phyloP scores from a whole-genome alignment of 2,329 filamentous ascomycete species.

The Arthrobotrys conoides region DNA sequence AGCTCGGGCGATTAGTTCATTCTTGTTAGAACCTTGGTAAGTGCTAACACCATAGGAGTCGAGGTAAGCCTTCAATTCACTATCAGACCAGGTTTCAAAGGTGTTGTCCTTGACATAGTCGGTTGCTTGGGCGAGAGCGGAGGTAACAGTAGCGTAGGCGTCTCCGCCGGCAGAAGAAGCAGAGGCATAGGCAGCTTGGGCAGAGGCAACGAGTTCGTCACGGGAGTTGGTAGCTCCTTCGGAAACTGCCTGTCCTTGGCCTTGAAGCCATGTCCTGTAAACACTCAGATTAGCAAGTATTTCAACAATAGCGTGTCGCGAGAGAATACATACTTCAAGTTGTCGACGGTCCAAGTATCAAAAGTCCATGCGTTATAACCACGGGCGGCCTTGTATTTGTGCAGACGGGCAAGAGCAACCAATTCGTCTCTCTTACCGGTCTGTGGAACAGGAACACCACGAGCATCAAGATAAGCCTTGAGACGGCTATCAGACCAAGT shows the following conservation, averaged over 20 bases:
- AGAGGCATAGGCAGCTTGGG: constrained; percentile 69
- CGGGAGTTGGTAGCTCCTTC: constrained; percentile 77
- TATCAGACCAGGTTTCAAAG: constrained; percentile 81
- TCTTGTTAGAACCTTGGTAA: constrained; percentile 77
- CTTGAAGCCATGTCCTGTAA: constrained; percentile 69
- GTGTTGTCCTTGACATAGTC: constrained; percentile 75
- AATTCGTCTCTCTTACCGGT: constrained; percentile 80
- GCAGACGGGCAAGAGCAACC: constrained; percentile 79
- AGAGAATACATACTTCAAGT: constrained; percentile 72
- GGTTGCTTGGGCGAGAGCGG: constrained; percentile 77
- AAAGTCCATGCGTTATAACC: constrained; percentile 83
- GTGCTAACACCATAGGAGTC: constrained; percentile 81
- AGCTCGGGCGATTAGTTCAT: constrained; percentile 79
- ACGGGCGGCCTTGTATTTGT: constrained; percentile 78
- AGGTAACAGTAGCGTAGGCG: constrained; percentile 78
- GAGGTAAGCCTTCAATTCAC: constrained; percentile 82
- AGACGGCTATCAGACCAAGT: constrained; percentile 82
- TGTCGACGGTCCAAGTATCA: constrained; percentile 80
- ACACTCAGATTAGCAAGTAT: neutral
- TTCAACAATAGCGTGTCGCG: neutral
- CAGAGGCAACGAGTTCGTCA: constrained; percentile 79
- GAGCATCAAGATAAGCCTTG: constrained; percentile 83
- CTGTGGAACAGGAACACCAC: constrained; percentile 82
- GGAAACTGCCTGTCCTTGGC: constrained; percentile 71
- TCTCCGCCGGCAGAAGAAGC: constrained; percentile 70